phyloP scores from a whole-genome alignment of 495 filamentous ascomycete species.

The Bryoglossum gracile region DNA sequence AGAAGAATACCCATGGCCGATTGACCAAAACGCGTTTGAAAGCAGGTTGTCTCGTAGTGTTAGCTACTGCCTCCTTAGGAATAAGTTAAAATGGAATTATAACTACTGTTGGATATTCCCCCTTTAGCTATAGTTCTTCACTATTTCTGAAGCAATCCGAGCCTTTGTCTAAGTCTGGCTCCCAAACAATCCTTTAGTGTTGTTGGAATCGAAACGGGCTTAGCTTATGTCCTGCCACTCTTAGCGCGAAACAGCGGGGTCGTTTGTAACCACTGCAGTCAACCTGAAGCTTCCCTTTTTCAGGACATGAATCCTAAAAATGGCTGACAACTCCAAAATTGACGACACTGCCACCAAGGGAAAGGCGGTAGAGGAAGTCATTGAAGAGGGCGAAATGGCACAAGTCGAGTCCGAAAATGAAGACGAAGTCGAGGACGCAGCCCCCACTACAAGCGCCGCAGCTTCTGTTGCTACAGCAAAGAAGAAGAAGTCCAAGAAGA shows the following conservation, averaged over 20 bases:
- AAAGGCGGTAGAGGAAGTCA: conserved; percentile 24
- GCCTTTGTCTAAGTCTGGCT: too few species aligned
- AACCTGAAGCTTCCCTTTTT: not conserved
- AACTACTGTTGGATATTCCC: too few species aligned
- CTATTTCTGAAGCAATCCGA: too few species aligned
- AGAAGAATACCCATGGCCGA: too few species aligned
- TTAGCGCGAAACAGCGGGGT: conserved; percentile 1
- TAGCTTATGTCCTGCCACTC: conserved; percentile 1
- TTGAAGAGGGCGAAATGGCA: conserved; percentile 18
- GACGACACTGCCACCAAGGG: conserved; percentile 27
- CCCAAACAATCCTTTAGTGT: too few species aligned
- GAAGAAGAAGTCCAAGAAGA: conserved; percentile 48
- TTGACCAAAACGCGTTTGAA: too few species aligned
- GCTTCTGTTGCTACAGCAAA: conserved; percentile 26
- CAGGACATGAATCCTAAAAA: conserved; percentile 14
- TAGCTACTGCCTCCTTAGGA: too few species aligned
- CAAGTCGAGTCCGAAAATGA: conserved; percentile 35
- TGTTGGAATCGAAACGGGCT: too few species aligned
- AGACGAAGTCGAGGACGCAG: conserved; percentile 32
- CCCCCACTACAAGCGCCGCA: conserved; percentile 12
- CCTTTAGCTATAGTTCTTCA: too few species aligned
- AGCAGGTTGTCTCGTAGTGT: too few species aligned
- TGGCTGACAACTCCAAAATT: conserved; percentile 42
- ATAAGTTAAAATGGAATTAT: too few species aligned
- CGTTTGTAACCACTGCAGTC: not conserved